Percentiles rank a stretch among this genome's conserved stretches.
phyloP scores from a whole-genome alignment of 805 yeast species.

The Starmerella apicola region DNA sequence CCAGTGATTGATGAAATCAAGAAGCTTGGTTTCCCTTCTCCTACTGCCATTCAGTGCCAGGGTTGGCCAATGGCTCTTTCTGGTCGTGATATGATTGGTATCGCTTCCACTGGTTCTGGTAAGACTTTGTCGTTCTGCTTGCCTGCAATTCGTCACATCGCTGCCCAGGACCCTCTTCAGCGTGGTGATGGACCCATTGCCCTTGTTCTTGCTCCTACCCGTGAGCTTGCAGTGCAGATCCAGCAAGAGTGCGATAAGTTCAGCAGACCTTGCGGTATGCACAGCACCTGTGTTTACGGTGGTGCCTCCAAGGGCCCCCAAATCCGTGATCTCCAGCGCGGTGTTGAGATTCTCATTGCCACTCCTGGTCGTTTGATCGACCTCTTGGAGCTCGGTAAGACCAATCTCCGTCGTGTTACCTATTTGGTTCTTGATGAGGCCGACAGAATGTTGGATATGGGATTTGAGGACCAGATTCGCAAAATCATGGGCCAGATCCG shows the following conservation, averaged over 20 bases:
- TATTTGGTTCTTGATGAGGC: slow-evolving; percentile 97
- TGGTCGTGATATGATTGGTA: slow-evolving; percentile 98
- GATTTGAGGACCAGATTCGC: slow-evolving; percentile 98
- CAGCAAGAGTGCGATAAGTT: slow-evolving; percentile 93
- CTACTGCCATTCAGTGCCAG: slow-evolving; percentile 96
- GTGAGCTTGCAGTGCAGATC: slow-evolving; percentile 97
- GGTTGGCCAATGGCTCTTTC: slow-evolving; percentile 99
- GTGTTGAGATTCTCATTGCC: slow-evolving; percentile 92
- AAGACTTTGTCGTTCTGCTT: slow-evolving; percentile 93
- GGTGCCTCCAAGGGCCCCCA: slow-evolving; percentile 99
- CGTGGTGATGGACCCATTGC: slow-evolving; percentile 98
- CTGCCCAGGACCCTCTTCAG: slow-evolving; percentile 87
- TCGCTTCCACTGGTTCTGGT: slow-evolving; percentile 98
- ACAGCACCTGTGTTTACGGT: slow-evolving; percentile 93
- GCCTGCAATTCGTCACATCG: slow-evolving; percentile 94
- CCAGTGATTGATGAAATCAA: slow-evolving; percentile 71
- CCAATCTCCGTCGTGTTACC: slow-evolving; percentile 90
- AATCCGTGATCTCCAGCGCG: slow-evolving; percentile 88
- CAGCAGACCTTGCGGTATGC: slow-evolving; percentile 80
- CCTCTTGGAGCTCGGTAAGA: slow-evolving; percentile 89
- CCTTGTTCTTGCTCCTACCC: slow-evolving; percentile 90
- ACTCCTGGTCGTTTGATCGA: slow-evolving; percentile 99
- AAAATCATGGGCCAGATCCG: slow-evolving; percentile 95
- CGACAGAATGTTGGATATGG: slow-evolving; percentile 99
- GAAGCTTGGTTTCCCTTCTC: slow-evolving; percentile 82